A percentile compares a stretch with the other conserved stretches of the same genome.
phyloP scores from a whole-genome alignment of 2,329 filamentous ascomycete genomes.

The Cladophialophora exuberans region DNA sequence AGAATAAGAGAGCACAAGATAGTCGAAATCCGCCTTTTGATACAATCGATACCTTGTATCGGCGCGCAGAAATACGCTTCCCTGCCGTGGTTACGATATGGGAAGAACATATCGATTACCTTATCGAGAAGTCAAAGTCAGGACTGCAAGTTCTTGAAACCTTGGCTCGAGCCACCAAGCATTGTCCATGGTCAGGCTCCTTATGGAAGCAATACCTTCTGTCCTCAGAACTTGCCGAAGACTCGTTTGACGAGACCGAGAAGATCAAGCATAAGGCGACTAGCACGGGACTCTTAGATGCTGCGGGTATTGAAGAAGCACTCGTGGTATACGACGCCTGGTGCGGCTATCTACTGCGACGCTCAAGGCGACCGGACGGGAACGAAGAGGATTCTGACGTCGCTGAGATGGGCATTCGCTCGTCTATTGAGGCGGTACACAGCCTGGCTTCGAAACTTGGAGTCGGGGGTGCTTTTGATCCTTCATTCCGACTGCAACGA shows the following conservation, averaged over 20 bases:
- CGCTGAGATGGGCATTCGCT: constrained; percentile 84
- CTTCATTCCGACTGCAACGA: constrained; percentile 82
- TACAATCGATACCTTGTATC: constrained; percentile 68
- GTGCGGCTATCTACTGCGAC: constrained; percentile 90
- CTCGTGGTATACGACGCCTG: constrained; percentile 91
- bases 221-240: constrained; percentile 76
- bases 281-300: constrained; percentile 79
- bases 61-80: constrained; percentile 75
- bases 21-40: constrained; percentile 53
- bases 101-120: constrained; percentile 80
- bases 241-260: constrained; percentile 79
- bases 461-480: constrained; percentile 79
- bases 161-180: constrained; percentile 78
- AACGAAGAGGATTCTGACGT: constrained; percentile 84
- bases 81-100: constrained; percentile 75
- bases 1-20: constrained; percentile 20
- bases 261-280: constrained; percentile 91
- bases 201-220: constrained; percentile 91
- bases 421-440: constrained; percentile 82
- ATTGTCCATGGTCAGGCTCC: constrained; percentile 89
- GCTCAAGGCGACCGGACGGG: constrained; percentile 73
- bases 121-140: constrained; percentile 56
- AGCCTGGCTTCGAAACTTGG: constrained; percentile 74
- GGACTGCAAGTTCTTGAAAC: constrained; percentile 70
- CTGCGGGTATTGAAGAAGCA: constrained; percentile 82